Evolutionary conservation across 257 asterid species (phyloP).

Genomic region (Nicotiana obtusifolia): DNA sequence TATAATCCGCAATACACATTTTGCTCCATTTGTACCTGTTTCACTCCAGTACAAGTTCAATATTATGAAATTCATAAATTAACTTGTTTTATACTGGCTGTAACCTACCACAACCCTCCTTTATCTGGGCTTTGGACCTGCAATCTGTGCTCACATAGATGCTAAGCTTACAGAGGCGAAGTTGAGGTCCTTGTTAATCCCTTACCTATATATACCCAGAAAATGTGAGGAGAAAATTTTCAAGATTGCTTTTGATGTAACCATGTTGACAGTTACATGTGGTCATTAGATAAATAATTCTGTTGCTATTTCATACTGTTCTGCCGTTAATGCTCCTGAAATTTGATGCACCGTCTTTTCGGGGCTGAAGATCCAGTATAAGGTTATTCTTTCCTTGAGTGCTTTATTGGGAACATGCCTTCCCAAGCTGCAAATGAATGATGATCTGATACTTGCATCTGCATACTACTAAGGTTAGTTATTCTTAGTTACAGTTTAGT

Average conservation of each 20-base stretch:
- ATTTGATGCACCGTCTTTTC: not conserved
- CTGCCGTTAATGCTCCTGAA: not conserved
- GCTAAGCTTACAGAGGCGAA: not conserved
- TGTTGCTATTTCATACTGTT: not conserved
- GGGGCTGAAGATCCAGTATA: not conserved
- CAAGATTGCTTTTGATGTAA: not conserved
- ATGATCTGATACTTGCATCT: not conserved
- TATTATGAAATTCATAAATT: not conserved
- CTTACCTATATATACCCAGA: not conserved
- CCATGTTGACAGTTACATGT: not conserved
- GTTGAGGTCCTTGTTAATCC: constrained; percentile 1
- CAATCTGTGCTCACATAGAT: not conserved
- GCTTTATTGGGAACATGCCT: not conserved
- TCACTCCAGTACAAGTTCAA: not conserved
- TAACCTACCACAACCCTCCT: not conserved
- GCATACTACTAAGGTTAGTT: not conserved
- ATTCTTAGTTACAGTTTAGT: not conserved
- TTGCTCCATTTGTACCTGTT: not conserved
- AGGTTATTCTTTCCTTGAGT: not conserved
- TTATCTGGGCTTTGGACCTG: not conserved
- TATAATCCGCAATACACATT: not conserved
- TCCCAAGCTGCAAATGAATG: not conserved
- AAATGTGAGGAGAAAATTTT: not conserved
- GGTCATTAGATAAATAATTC: not conserved
- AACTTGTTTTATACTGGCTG: not conserved